Evolutionary conservation across 192 early-diverging fungal species (phyloP), one percentile per base, ranked within the genome.

Genomic region (Dimargaris cristalligena): DNA sequence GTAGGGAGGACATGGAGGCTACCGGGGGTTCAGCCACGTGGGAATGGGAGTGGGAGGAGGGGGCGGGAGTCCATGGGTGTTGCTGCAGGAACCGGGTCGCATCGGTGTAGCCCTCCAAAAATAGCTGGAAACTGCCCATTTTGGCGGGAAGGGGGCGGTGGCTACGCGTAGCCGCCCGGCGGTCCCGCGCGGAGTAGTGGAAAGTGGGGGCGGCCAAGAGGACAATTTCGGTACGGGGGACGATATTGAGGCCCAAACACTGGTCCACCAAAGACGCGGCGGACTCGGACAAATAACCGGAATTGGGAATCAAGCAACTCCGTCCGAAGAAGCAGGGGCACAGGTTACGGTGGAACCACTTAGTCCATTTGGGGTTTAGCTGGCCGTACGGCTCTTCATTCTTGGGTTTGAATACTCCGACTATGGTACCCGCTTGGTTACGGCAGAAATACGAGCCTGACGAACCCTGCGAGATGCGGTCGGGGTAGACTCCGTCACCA

Each of bases 361-460:
- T 93, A 1, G 84, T 80, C 90, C 89, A 94, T 69, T 94, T 92
- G 2, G 80, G 80, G 63, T 85, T 87, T 31, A 84, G 59, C 3
- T 72, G 68, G 9, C 82, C 79, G 55, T 83, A 85, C 6, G 79
- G 80, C 48, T 82, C 81, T 66, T 76, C 88, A 65, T 80, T 86
- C 72, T 80, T 87, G 60, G 77, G 92, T 62, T 94, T 94, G 67
- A 92, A 94, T 0, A 93, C 89, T 4, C 87, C 90, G 3, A 94
- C 83, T 59, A 86, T 86, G 52, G 80, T 78, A 16, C 81, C 80
- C 0, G 78, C 67, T n/a, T 67, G 60, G 65, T 91, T 82, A 28
- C 78, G 70, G 68, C 87, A 90, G 68, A 94, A 94, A 59, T 94
- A 93, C 1, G 84, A 87, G n/a, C 92, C 91, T 13, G 86, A 89